Evolutionary conservation across 75 land plant species (phyloP).

Genomic region (Ceratopteris richardii): DNA sequence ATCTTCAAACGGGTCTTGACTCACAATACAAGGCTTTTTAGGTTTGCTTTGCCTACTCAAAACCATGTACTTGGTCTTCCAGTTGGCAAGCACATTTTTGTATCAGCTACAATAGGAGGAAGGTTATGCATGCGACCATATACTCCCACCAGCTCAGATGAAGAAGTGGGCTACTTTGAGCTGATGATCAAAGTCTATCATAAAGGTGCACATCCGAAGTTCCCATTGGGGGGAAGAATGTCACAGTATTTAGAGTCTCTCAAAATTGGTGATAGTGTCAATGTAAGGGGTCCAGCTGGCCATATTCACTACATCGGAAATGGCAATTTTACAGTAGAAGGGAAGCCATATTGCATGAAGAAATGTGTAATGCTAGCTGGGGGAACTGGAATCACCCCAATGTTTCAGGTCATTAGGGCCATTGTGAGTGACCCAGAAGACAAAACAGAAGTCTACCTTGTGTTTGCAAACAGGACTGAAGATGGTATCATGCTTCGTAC

Average conservation of each 20-base stretch:
- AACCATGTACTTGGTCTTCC: conserved; percentile 71
- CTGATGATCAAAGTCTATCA: conserved; percentile 74
- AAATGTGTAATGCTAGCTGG: conserved; percentile 81
- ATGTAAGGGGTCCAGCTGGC: conserved; percentile 76
- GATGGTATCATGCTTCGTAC: conserved; percentile 67
- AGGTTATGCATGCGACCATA: conserved; percentile 93
- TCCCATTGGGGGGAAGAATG: conserved; percentile 80
- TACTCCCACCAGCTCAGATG: conserved; percentile 65
- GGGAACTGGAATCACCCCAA: conserved; percentile 91
- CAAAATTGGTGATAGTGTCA: conserved; percentile 35
- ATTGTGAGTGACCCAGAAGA: conserved; percentile 65
- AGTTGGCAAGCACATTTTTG: conserved; percentile 80
- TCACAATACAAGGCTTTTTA: conserved; percentile 55
- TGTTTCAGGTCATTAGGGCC: conserved; percentile 76
- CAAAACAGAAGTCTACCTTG: conserved; percentile 53
- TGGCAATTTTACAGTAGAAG: conserved; percentile 53
- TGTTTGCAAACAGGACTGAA: conserved; percentile 75
- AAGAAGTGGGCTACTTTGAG: conserved; percentile 63
- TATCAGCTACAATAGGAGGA: conserved; percentile 54
- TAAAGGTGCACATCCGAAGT: conserved; percentile 51
- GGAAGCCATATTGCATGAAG: conserved; percentile 39
- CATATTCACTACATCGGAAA: conserved; percentile 72
- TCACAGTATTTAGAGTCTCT: conserved; percentile 69
- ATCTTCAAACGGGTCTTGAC: conserved; percentile 35
- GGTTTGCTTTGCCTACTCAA: conserved; percentile 56